Evolutionary conservation across 2,329 filamentous ascomycete genomes (phyloP), one percentile per base, ranked within the genome.

Genomic region (Trichophyton simii): DNA sequence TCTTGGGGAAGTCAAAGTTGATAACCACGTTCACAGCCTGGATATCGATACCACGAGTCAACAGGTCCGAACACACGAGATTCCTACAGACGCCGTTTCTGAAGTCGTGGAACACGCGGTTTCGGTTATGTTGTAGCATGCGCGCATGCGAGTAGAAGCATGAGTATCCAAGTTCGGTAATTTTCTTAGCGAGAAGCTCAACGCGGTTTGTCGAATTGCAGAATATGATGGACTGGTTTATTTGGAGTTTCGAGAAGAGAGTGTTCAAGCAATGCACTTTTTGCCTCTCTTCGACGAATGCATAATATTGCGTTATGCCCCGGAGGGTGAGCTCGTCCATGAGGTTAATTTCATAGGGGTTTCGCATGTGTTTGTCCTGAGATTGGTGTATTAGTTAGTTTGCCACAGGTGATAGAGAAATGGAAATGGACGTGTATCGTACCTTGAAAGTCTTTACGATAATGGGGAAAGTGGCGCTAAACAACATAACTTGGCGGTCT

Each of bases 181-280:
- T 99, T 77, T 99, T 99, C 82, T 99, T 99, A 58, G 94, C 94
- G 28, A 99, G 83, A 60, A 99, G 82, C 77, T 99, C 94, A 64
- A 99, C 94, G 66, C 94, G 89, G 75, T 97, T 97, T 60, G 94
- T 99, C 46, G 94, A 99, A 77, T 99, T 99, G 79, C 94, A 99
- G 80, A 99, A 99, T 73, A 99, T 99, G 79, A 99, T 99, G 65
- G 95, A 99, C 79, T 99, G 94, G 78, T 99, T 99, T 79, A 99
- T 99, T 77, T 99, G 92, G 15, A 99, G 85, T 77, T 96, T 96
- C 68, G 91, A 96, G 80, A 99, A 99, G 65, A 99, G 86, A 0
- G 94, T 99, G 79, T 99, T 99, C 66, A 99, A 79, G 75, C 94
- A 99, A 78, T 99, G 95, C 20, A 99, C 94, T 78, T 99, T 99